Conservation (phyloP, 371 early-diverging fungal genomes). For the Rhizomucor pusillus region DNA sequence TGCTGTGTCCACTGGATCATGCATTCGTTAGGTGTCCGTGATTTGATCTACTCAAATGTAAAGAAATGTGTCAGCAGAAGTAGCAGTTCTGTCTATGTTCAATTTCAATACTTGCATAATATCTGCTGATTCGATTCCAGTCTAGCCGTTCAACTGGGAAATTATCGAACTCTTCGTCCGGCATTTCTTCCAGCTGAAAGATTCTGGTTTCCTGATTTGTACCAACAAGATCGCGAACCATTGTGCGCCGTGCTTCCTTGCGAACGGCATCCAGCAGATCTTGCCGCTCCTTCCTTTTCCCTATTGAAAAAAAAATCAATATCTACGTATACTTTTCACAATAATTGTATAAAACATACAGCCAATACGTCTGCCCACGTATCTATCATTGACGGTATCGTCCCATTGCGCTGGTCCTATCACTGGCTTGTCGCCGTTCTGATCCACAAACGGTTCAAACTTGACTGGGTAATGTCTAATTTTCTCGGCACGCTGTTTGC, state of each 20-base stretch:
- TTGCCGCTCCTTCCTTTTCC: conserved; percentile 9
- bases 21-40: conserved; percentile 67
- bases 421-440: conserved; percentile 11
- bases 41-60: conserved; percentile 42
- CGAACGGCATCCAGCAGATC: conserved; percentile 16
- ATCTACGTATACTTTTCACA: background rate
- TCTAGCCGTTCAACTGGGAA: conserved; percentile 61
- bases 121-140: conserved; percentile 65
- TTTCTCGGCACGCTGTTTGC: conserved; percentile 6
- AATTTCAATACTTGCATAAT: conserved; percentile 42
- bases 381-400: background rate
- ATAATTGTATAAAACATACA: background rate
- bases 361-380: background rate
- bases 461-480: conserved; percentile 8
- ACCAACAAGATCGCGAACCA: background rate
- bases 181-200: conserved; percentile 36
- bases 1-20: conserved; percentile 83
- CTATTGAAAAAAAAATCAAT: background rate
- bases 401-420: background rate
- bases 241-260: conserved; percentile 13
- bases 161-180: conserved; percentile 46
- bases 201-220: conserved; percentile 5
- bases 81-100: too few relatives aligned
- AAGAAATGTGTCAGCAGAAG: too few relatives aligned
- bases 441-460: conserved; percentile 14